Evolutionary conservation across 371 early-diverging fungal species (phyloP).

Genomic region (Syncephalastrum racemosum): DNA sequence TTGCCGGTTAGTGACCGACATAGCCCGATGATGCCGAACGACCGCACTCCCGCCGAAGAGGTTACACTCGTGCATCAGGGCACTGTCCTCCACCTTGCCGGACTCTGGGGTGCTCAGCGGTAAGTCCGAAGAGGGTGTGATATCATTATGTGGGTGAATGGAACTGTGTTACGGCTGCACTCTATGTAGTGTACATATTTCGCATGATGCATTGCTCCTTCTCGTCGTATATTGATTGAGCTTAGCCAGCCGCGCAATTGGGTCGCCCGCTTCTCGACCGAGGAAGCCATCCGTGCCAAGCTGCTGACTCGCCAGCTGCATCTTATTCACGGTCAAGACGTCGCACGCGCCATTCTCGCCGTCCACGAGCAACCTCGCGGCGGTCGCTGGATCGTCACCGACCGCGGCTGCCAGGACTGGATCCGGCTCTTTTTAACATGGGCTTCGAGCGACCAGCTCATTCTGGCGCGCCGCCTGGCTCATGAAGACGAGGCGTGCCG

Average conservation of each 20-base stretch:
- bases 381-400: slow-evolving; percentile 45
- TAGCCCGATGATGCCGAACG: slow-evolving; percentile 31
- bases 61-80: slow-evolving; percentile 29
- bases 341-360: slow-evolving; percentile 41
- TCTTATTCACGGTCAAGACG: slow-evolving; percentile 47
- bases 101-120: slow-evolving; percentile 48
- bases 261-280: slow-evolving; percentile 38
- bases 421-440: slow-evolving; percentile 35
- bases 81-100: slow-evolving; percentile 41
- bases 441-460: slow-evolving; percentile 37
- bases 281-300: slow-evolving; percentile 33
- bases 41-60: slow-evolving; percentile 36
- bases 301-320: slow-evolving; percentile 40
- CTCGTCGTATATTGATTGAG: no score
- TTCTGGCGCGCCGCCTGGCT: slow-evolving; percentile 24
- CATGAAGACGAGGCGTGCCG: slow-evolving; percentile 22
- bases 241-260: slow-evolving; percentile 43
- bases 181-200: no score
- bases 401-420: slow-evolving; percentile 45
- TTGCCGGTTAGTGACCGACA: slow-evolving; percentile 29
- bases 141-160: not conserved
- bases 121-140: slow-evolving; percentile 4
- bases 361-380: slow-evolving; percentile 28
- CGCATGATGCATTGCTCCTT: no score
- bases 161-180: no score